Evolutionary conservation across 768 basidiomycete genomes (phyloP), one percentile per base, ranked within the genome.

Genomic region (Tylopilus felleus): DNA sequence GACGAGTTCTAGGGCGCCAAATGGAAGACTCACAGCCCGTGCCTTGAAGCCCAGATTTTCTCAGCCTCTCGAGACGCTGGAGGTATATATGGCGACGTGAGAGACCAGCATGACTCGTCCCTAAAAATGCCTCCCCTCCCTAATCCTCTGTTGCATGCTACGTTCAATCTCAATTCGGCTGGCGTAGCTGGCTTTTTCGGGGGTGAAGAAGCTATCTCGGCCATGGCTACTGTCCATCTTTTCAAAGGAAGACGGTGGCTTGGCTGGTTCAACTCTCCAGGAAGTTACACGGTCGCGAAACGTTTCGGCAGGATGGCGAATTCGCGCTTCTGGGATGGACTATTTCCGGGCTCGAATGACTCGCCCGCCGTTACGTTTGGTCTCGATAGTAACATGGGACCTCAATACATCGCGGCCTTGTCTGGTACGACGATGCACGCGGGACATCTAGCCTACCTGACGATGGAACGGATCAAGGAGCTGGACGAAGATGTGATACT

Each of bases 101-200:
- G 17, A 17, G 36, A 16, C 17, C 16, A 3, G 36, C 17, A 36
- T 36, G 36, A n/a, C 36, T 36, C 36, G 17, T 17, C 6, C 36
- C 36, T 3, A n/a, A 17, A n/a, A 38, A 40, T 40, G 39, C 39
- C 39, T 22, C 19, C 21, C 39, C 19, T 40, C 21, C 0, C 5
- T 12, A 10, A 4, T 13, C 39, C 39, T 13, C 21, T 40, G 10
- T 3, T 9, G 10, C 1, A 22, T 22, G 2, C n/a, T 2, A 40
- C 22, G 12, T 40, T 40, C 21, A 40, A 5, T 14, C 39, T 40
- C 39, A 61, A 73, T 22, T 45, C 65, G 1, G 59, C 68, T 14
- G 73, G 69, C 2, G 60, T 73, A 8, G 72, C 71, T 10, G 72
- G 71, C 10, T 66, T 74, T 28, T 72, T 73, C 5, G 73, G 73